Evolutionary conservation across 2,329 filamentous ascomycete genomes (phyloP), one percentile per base, ranked within the genome.

Genomic region (Xylaria sp.): DNA sequence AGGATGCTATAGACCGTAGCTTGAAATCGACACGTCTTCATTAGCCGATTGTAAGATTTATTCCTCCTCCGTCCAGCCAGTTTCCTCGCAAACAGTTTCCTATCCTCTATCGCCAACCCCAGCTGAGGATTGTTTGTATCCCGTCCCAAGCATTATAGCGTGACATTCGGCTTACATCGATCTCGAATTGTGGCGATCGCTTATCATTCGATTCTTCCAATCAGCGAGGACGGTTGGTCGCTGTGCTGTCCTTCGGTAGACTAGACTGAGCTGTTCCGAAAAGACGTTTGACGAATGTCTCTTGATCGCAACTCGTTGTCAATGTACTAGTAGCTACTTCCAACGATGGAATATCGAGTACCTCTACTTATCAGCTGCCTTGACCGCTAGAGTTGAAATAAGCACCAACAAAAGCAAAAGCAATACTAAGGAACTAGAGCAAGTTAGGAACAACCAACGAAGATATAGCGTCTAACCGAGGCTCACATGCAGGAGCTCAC

Each of bases 11-110:
- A 38, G n/a, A 25, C 35, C 27, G 37, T 40, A 38, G n/a, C 53
- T 54, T n/a, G 19, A 53, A 53, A 47, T 17, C 29, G 43, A 37
- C 29, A 35, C 27, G 15, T 46, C 40, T 54, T 52, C 21, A 19
- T 48, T 44, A 31, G 48, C 35, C 29, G 13, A 57, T 44, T 19
- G 41, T 48, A 63, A 46, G 53, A 54, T 53, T 44, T 8, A 29
- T 37, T 53, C 38, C 35, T 51, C 15, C 23, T 61, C 31, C 21
- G n/a, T 51, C 29, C 27, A 51, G 25, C 58, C 17, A 48, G 29
- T 23, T 40, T 44, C 31, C 17, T 64, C 58, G 62, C 62, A 58
- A 58, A 61, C 38, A 58, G 3, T 55, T 61, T 54, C 62, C 61
- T 21, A 48, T 4, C 17, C 35, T 54, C 21, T 27, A 10, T 33